These are phyloP conservation scores for Chloris gayana DNA, from an alignment of 176 grass and related monocot genomes.

Conservation along the genomic window DNA sequence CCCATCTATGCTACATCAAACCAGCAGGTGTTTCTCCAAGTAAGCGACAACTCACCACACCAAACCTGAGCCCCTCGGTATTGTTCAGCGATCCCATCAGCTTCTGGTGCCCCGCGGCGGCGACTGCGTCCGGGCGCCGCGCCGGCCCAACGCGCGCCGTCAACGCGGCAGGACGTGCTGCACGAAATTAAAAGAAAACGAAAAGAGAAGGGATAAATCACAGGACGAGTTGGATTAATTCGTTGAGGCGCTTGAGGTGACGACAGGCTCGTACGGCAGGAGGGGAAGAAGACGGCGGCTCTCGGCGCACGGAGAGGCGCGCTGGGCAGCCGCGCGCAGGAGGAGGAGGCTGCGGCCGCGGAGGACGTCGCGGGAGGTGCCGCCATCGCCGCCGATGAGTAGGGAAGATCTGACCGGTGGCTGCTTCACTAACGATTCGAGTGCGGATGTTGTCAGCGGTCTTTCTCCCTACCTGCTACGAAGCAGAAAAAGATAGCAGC, in stretches of 20 bases:
- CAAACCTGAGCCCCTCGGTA: constrained; percentile 76
- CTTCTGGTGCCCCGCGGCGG: constrained; percentile 48
- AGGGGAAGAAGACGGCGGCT: constrained; percentile 27
- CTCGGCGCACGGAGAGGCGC: constrained; percentile 22
- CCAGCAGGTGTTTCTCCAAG: not conserved
- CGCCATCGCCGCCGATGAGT: constrained; percentile 31
- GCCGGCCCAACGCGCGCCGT: constrained; percentile 13
- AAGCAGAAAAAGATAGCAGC: not conserved
- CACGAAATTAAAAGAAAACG: constrained; percentile 16
- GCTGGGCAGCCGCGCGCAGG: constrained; percentile 27
- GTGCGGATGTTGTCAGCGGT: constrained; percentile 20
- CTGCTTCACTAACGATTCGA: not conserved
- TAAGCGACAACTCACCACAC: constrained; percentile 54
- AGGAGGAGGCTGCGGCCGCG: constrained; percentile 29
- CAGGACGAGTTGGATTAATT: not conserved
- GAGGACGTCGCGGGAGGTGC: constrained; percentile 43
- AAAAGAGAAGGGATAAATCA: not conserved
- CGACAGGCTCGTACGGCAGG: not conserved
- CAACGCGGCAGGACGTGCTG: constrained; percentile 19
- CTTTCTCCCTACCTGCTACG: too few species aligned
- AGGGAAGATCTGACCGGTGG: not conserved
- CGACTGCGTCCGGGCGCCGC: constrained; percentile 30
- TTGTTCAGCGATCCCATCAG: constrained; percentile 80
- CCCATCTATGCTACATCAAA: not conserved
- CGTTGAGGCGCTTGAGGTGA: not conserved